Conservation (phyloP, 1,139 yeast species). For the Candida sp. region DNA sequence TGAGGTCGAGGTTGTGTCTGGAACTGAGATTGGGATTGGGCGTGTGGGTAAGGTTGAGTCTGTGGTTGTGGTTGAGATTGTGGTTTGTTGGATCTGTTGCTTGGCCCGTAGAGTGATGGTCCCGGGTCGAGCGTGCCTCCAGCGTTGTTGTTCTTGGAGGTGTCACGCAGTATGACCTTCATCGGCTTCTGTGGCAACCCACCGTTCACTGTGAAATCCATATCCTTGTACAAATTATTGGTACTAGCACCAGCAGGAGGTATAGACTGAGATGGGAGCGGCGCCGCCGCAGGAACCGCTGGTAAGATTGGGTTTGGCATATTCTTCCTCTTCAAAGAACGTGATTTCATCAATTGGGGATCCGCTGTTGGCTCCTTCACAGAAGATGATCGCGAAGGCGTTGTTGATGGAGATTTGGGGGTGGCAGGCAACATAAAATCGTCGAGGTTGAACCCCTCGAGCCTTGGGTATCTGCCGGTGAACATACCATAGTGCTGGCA, state of each 20-base stretch:
- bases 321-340: conserved; percentile 30
- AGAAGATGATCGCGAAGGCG: conserved; percentile 8
- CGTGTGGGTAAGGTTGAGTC: not conserved
- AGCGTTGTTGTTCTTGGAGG: not conserved
- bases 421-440: conserved; percentile 40
- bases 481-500: conserved; percentile 69
- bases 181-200: conserved; percentile 47
- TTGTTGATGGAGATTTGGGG: conserved; percentile 19
- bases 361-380: conserved; percentile 24
- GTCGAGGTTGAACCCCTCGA: conserved; percentile 43
- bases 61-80: conserved; percentile 1
- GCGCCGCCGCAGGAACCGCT: conserved; percentile 2
- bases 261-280: conserved; percentile 4
- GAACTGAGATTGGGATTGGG: not conserved
- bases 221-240: conserved; percentile 30
- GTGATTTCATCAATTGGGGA: conserved; percentile 22
- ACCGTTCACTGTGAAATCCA: conserved; percentile 51
- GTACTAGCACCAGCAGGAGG: conserved; percentile 4
- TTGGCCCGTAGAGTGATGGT: conserved; percentile 5
- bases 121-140: conserved; percentile 5
- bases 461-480: conserved; percentile 66
- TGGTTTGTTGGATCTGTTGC: not conserved
- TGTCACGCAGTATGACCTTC: conserved; percentile 30
- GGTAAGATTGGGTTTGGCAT: conserved; percentile 24
- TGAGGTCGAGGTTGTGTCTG: not conserved